Evolutionary conservation across 805 yeast species (phyloP).

Genomic region (Isabelozyma pseudorhagii): DNA sequence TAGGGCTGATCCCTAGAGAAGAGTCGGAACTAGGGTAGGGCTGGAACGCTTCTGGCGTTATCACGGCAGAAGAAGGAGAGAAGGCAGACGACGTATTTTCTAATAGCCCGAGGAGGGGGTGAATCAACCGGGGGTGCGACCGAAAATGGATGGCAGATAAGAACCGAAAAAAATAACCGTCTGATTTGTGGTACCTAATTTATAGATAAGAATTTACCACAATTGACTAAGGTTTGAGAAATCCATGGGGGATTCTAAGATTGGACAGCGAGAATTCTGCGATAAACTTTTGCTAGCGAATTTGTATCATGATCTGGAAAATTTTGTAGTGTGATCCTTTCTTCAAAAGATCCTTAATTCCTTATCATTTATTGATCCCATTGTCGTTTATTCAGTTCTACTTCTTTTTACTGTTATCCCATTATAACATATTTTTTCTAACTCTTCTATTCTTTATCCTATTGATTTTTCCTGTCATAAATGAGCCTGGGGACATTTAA

Average conservation of each 20-base stretch:
- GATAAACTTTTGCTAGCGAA: not conserved
- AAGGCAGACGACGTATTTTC: too few relatives aligned
- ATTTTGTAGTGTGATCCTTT: not conserved
- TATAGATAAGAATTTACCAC: not conserved
- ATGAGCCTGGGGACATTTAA: constrained; percentile 6
- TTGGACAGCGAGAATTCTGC: not conserved
- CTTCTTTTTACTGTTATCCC: not conserved
- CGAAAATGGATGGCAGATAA: not conserved
- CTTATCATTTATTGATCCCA: not conserved
- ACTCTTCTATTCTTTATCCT: not conserved
- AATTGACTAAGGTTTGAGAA: not conserved
- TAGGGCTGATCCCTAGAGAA: too few relatives aligned
- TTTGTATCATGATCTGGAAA: not conserved
- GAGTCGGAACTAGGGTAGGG: too few relatives aligned
- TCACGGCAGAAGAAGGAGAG: too few relatives aligned
- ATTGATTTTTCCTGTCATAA: too few relatives aligned
- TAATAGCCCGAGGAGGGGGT: too few relatives aligned
- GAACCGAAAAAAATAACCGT: not conserved
- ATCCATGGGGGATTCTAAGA: not conserved
- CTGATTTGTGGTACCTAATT: not conserved
- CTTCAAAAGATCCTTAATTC: not conserved
- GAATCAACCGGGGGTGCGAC: too few relatives aligned
- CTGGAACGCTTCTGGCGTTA: too few relatives aligned
- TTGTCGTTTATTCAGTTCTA: not conserved
- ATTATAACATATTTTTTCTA: too few relatives aligned